Conservation (phyloP, 441 rosid species). For the Bocquillonia castaneifolia region DNA sequence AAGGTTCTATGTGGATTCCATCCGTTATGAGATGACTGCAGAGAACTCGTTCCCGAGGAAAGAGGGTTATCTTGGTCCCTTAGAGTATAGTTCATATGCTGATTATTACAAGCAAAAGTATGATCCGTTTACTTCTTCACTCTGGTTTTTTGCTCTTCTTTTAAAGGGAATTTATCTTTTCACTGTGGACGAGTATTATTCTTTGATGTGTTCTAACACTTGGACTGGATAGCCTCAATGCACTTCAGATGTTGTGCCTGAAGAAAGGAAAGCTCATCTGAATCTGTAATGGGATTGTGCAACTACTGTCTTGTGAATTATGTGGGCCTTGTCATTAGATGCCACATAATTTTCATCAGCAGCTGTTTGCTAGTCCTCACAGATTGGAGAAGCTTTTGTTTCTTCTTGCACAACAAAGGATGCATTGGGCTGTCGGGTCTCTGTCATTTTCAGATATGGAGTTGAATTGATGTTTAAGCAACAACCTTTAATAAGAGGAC, state of each 20-base stretch:
- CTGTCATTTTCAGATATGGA: slow-evolving; percentile 67
- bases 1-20: slow-evolving; percentile 93
- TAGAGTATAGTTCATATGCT: slow-evolving; percentile 92
- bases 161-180: background rate
- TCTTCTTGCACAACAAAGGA: slow-evolving; percentile 46
- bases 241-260: slow-evolving; percentile 51
- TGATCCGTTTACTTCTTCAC: slow-evolving; percentile 17
- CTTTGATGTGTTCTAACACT: slow-evolving; percentile 20
- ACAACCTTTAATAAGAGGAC: slow-evolving; percentile 90
- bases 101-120: slow-evolving; percentile 98
- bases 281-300: slow-evolving; percentile 27
- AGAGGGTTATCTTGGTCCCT: slow-evolving; percentile 99
- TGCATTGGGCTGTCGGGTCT: slow-evolving; percentile 47
- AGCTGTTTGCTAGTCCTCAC: slow-evolving; percentile 32
- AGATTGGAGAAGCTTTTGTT: slow-evolving; percentile 47
- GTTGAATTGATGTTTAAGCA: slow-evolving; percentile 69
- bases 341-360: slow-evolving; percentile 4
- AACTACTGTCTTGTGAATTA: slow-evolving; percentile 24
- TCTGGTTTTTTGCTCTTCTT: background rate
- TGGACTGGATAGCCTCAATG: slow-evolving; percentile 41
- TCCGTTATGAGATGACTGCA: slow-evolving; percentile 85
- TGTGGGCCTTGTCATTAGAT: slow-evolving; percentile 6
- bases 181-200: slow-evolving; percentile 11
- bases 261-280: slow-evolving; percentile 41
- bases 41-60: slow-evolving; percentile 96